phyloP scores from a whole-genome alignment of 306 rosid genomes.

The Ormosia emarginata region DNA sequence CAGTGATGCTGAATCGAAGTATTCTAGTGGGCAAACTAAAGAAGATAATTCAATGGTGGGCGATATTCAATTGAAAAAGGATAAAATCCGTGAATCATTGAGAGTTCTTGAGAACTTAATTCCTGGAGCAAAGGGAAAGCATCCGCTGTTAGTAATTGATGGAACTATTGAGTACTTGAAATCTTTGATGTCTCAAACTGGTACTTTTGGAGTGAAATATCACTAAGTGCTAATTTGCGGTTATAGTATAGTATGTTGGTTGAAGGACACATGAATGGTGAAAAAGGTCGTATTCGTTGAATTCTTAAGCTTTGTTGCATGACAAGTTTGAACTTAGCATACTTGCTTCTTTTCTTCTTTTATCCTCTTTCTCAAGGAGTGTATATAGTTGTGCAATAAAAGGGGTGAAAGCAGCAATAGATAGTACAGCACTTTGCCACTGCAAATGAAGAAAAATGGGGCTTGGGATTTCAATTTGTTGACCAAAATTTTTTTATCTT shows the following conservation, averaged over 20 bases:
- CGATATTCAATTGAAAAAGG: slow-evolving; percentile 33
- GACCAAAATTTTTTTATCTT: slow-evolving; percentile 56
- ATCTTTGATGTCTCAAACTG: slow-evolving; percentile 43
- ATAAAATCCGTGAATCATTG: slow-evolving; percentile 45
- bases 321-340: slow-evolving; percentile 26
- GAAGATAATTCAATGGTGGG: slow-evolving; percentile 24
- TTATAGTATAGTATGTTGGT: not conserved
- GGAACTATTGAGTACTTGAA: slow-evolving; percentile 58
- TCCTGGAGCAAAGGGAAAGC: slow-evolving; percentile 68
- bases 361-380: slow-evolving; percentile 28
- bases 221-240: slow-evolving; percentile 11
- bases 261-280: slow-evolving; percentile 20
- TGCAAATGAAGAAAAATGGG: slow-evolving; percentile 22
- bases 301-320: slow-evolving; percentile 36
- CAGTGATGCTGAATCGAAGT: slow-evolving; percentile 52
- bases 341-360: slow-evolving; percentile 19
- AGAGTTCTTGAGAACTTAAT: slow-evolving; percentile 52
- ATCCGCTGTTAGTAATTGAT: slow-evolving; percentile 55
- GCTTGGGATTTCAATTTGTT: slow-evolving; percentile 35
- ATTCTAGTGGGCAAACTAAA: slow-evolving; percentile 26
- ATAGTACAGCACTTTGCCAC: slow-evolving; percentile 35
- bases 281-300: slow-evolving; percentile 14
- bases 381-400: slow-evolving; percentile 50
- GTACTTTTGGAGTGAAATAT: slow-evolving; percentile 34
- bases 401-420: slow-evolving; percentile 35